Conservation (phyloP, 495 filamentous ascomycete species). For the Xylaria curta region DNA sequence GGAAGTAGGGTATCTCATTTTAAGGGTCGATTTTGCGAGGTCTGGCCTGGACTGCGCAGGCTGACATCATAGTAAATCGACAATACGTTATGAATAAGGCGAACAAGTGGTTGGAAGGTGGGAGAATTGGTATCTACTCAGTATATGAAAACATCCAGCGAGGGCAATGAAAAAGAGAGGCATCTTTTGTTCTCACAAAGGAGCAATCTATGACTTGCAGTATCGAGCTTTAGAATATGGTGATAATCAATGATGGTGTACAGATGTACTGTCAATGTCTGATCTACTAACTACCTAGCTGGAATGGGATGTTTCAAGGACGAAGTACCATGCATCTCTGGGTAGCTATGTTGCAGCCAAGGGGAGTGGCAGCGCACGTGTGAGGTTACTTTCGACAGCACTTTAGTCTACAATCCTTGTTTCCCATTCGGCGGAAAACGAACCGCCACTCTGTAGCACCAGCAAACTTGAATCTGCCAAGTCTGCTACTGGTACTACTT, state of each 20-base stretch:
- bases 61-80: conserved; percentile 5
- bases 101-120: background rate
- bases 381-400: background rate
- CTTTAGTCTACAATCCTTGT: background rate
- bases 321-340: conserved; percentile 24
- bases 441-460: background rate
- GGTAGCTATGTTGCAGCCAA: conserved; percentile 9
- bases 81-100: background rate
- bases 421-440: conserved; percentile 10
- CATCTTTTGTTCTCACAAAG: background rate
- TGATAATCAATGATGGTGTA: background rate
- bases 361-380: conserved; percentile 10
- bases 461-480: background rate
- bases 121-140: background rate
- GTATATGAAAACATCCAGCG: background rate
- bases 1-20: background rate
- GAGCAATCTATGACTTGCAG: background rate
- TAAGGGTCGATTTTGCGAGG: background rate
- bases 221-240: background rate
- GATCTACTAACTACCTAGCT: background rate
- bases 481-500: background rate
- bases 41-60: background rate
- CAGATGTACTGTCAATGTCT: background rate
- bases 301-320: background rate
- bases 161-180: background rate